These are phyloP conservation scores for Daldinia loculata DNA, from an alignment of 495 filamentous ascomycete genomes.

Conservation along the genomic window DNA sequence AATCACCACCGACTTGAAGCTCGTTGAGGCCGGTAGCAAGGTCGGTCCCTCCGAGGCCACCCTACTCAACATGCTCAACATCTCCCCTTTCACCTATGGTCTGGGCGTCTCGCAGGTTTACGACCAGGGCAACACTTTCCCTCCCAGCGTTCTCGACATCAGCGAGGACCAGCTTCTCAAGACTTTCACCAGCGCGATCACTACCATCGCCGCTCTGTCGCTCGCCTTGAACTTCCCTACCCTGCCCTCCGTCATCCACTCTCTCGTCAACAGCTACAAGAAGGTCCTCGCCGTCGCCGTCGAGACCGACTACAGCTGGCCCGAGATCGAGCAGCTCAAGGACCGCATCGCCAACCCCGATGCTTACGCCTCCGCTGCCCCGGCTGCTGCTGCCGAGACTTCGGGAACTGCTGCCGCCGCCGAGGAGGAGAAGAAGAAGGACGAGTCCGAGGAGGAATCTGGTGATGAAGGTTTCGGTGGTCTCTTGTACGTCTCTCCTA, in stretches of 20 bases:
- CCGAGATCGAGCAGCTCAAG: conserved; percentile 95
- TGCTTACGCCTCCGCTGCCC: conserved; percentile 84
- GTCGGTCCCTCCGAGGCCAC: conserved; percentile 99
- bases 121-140: conserved; percentile 92
- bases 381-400: conserved; percentile 64
- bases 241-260: conserved; percentile 95
- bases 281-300: conserved; percentile 90
- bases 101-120: conserved; percentile 96
- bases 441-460: conserved; percentile 68
- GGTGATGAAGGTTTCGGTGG: conserved; percentile 71
- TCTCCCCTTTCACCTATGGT: conserved; percentile 99
- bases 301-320: conserved; percentile 92
- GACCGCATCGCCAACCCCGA: conserved; percentile 99
- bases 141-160: conserved; percentile 85
- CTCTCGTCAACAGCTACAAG: conserved; percentile 96
- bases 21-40: conserved; percentile 90
- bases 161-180: conserved; percentile 89
- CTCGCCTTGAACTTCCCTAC: conserved; percentile 94
- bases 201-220: conserved; percentile 87
- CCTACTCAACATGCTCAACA: conserved; percentile 99
- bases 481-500: conserved; percentile 66
- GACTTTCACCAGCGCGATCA: conserved; percentile 81
- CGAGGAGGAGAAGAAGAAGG: conserved; percentile 65
- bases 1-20: conserved; percentile 98
- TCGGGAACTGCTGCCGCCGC: conserved; percentile 60